Evolutionary conservation across 2,329 filamentous ascomycete genomes (phyloP), one percentile per base, ranked within the genome.

Genomic region (Fusarium metavorans): DNA sequence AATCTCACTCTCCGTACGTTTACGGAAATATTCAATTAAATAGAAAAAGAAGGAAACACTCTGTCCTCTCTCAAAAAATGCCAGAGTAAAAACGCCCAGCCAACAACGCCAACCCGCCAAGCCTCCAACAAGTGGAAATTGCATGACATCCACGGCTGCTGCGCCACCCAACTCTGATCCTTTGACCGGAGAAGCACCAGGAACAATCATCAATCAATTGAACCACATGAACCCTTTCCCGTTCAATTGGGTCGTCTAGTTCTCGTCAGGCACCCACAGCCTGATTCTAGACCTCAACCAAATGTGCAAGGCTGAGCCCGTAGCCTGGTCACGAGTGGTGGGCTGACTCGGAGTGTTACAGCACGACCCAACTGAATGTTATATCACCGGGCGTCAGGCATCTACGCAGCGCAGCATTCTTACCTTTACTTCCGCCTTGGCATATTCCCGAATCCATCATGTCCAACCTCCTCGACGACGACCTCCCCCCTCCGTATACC

Each of bases 401-500:
- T 45, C 52, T 45, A 35, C n/a, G 50, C 30, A 30, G 32, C 41
- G 37, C 52, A 10, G 18, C 16, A 25, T 63, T 56, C 35, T 72
- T 27, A 25, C 16, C 20, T 35, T 59, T 27, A 11, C 35, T 54
- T 37, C 10, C 56, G 25, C 35, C 60, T 74, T 69, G 60, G 60
- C 60, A 59, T 27, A 32, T 54, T 34, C 20, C 30, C 27, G n/a
- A 41, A 35, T 64, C 20, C 67, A 61, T 5, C 56, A 76, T 76
- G 75, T 68, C 75, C 5, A 70, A 74, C 20, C 23, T n/a, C n/a
- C 71, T 75, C 18, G 30, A 57, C 3, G 62, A 70, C 39, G 77
- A 79, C 10, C 64, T 76, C n/a, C 78, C 78, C 43, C 78, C 78
- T 25, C 77, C 78, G 9, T 79, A 79, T 39, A 68, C 70, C 32